Evolutionary conservation across 306 rosid species (phyloP), one percentile per base, ranked within the genome.

Genomic region (Cicer arietinum): DNA sequence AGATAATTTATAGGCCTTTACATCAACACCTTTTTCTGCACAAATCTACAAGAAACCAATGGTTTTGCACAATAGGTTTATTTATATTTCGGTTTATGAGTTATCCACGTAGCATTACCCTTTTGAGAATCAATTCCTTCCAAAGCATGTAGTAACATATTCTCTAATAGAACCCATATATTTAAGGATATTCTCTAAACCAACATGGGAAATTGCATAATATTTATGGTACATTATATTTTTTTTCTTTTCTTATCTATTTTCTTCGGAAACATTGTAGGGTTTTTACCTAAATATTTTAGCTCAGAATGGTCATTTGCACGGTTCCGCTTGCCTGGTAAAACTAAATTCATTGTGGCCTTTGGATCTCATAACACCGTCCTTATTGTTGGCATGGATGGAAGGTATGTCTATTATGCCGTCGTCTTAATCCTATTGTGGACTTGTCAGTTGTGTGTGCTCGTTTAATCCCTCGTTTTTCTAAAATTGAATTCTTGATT

Each of bases 251-350:
- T 18, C 76, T 73, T 54, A 73, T 60, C 52, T 7, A 7, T 74
- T 42, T 56, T 78, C 75, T 73, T 30, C 61, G 71, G 70, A 53
- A 12, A 14, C 45, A 65, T 71, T 70, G 73, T 70, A 94, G 99
- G 99, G 71, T 87, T 90, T 65, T 81, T 94, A 73, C 99, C 99
- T 69, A 94, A 90, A 88, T 94, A 94, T 81, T 94, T 94, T 76
- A 94, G 99, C 88, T 94, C 97, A 11, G 99, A 94, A 80, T 90
- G 99, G 99, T 94, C 99, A 75, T 90, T 94, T 86, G 93, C 99
- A 14, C 95, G 60, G 84, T 89, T 90, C 87, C 99, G 64, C 84
- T 81, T 92, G 76, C 93, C 95, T 50, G 96, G 88, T 70, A 87
- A 75, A 73, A 82, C 92, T 41, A 87, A 78, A 68, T 92, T 82